These are phyloP conservation scores for Boletus tylopilopsis DNA, from an alignment of 768 basidiomycete species.

Conservation along the genomic window DNA sequence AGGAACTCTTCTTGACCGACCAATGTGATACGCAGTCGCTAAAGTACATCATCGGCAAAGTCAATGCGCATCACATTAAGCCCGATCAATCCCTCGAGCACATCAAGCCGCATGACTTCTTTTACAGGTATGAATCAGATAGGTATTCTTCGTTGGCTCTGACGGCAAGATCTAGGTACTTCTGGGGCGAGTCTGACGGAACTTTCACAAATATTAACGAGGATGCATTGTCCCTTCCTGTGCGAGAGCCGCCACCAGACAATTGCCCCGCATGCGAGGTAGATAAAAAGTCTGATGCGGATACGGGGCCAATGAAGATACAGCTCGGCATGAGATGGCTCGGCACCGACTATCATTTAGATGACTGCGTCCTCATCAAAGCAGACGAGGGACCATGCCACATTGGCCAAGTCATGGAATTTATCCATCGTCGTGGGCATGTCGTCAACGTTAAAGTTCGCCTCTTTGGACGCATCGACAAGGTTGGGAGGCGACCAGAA, in stretches of 20 bases:
- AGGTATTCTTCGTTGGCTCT: background rate
- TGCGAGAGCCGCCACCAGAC: slow-evolving; percentile 34
- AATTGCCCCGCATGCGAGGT: slow-evolving; percentile 53
- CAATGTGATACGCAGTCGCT: slow-evolving; percentile 46
- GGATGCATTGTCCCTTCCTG: slow-evolving; percentile 13
- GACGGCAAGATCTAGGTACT: slow-evolving; percentile 36
- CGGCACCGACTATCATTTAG: slow-evolving; percentile 50
- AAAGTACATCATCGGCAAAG: slow-evolving; percentile 44
- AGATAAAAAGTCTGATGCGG: slow-evolving; percentile 30
- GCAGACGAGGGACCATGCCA: slow-evolving; percentile 46
- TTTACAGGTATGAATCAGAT: slow-evolving; percentile 47
- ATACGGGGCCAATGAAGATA: slow-evolving; percentile 28
- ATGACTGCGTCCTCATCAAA: slow-evolving; percentile 59
- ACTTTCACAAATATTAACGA: slow-evolving; percentile 43
- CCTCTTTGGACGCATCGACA: slow-evolving; percentile 52
- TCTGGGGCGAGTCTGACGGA: slow-evolving; percentile 44
- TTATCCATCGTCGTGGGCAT: slow-evolving; percentile 25
- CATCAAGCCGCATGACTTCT: slow-evolving; percentile 41
- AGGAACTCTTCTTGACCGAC: slow-evolving; percentile 62
- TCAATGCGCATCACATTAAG: slow-evolving; percentile 38
- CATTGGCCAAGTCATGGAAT: slow-evolving; percentile 49
- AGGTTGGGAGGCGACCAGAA: slow-evolving; percentile 35
- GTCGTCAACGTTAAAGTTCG: slow-evolving; percentile 23
- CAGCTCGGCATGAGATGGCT: slow-evolving; percentile 42
- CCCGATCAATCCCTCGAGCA: slow-evolving; percentile 24